Evolutionary conservation across 1,284 basidiomycete genomes (phyloP), one percentile per base, ranked within the genome.

Genomic region (Cryptococcus sp.): DNA sequence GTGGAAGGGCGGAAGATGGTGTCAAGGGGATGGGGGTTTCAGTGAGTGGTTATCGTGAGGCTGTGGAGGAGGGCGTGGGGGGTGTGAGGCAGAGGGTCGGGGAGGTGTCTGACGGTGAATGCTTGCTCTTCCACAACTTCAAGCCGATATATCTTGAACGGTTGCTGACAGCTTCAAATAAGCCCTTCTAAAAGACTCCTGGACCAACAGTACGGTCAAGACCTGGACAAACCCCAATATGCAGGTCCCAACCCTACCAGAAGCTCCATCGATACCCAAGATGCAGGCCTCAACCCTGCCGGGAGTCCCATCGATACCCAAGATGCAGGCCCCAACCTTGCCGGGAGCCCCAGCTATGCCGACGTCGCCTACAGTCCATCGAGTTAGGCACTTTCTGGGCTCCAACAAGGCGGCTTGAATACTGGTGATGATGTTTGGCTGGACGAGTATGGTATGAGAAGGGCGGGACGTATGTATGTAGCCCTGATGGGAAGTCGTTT

Each of bases 1-100:
- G 16, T 36, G n/a, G n/a, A n/a, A n/a, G n/a, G 15, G 35, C 47
- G 23, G 47, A 71, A 42, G 40, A 46, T 24, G 56, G 58, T 18
- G 70, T 68, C 1, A 61, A 63, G 43, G 47, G 58, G 13, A 49
- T 59, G 36, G 70, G 70, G 36, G 44, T 70, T 39, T 64, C 68
- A 4, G 62, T 67, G 9, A 65, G 67, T 11, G 52, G 63, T 21
- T 63, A 64, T n/a, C n/a, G n/a, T n/a, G n/a, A n/a, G n/a, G n/a
- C 55, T 63, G 28, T 33, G 28, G 28, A 33, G 28, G 28, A 33
- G 28, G 28, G 28, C 5, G 28, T 64, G 52, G 53, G 61, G n/a
- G 24, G 52, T 33, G 55, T 50, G 12, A 50, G 46, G 33, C 49
- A 53, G 38, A 53, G 54, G 13, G 52, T 55, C 36, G 40, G 51